Base-by-base conservation (phyloP, 257 asterid genomes). In the Rubia yunnanensis region DNA sequence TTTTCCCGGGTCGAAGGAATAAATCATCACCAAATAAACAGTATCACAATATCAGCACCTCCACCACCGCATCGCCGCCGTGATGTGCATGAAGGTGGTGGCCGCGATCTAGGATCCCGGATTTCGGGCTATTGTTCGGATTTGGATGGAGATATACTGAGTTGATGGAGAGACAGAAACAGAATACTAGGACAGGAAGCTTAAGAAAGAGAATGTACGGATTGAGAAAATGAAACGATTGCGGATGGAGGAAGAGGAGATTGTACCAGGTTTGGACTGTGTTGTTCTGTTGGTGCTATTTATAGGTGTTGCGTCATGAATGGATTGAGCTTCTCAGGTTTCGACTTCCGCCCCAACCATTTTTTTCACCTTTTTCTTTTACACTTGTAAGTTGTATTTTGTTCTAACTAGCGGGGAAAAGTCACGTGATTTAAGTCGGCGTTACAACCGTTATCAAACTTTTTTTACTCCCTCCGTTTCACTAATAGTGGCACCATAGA, bases 1-100 rank as follows among this genome's bases (percentile, higher is more conserved):
- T 64, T 52, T 38, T 50, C 75, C 64, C 76, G 67, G 75, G 70
- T 65, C 70, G 68, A 68, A 50, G 66, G 66, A 75, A 60, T 65
- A 5, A 44, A 64, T 20, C 49, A 30, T 70, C 22, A 17, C 20
- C 3, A 65, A 30, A 23, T 3, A 10, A 3, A 15, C 52, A 44
- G 15, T 44, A 44, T 41, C 49, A 15, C 52, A 44, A 44, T 44
- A 44, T 41, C 49, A 41, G 14, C 50, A 5, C n/a, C 50, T 3
- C n/a, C 18, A 41, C 50, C 50, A n/a, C 50, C 50, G 50, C 15
- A 3, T 17, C 20, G 52, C 52, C 52, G 52, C 52, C 52, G 52
- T 39, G 48, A 10, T 6, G 5, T 32, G 36, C 36, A 32, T 32
- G n/a, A n/a, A n/a, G n/a, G n/a, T n/a, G n/a, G n/a, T n/a, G n/a